Evolutionary conservation across 371 early-diverging fungal genomes (phyloP).

Genomic region (Mortierella sp.): DNA sequence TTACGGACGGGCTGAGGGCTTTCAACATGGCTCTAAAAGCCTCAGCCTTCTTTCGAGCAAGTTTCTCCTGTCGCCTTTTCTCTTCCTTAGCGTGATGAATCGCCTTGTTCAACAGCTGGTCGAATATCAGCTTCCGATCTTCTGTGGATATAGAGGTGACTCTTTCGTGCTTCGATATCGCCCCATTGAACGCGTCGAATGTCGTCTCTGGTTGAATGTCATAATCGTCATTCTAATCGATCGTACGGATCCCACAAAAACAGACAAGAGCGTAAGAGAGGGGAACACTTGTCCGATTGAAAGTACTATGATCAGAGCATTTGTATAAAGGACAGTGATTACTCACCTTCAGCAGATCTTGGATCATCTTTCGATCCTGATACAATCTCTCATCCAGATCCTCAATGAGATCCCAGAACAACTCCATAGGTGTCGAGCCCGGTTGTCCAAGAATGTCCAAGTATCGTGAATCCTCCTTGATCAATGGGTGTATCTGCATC

Average conservation of each 20-base stretch:
- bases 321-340: neutral
- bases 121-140: slow-evolving; percentile 59
- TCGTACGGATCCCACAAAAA: neutral
- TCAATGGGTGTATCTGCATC: slow-evolving; percentile 84
- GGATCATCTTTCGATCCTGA: slow-evolving; percentile 75
- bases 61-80: slow-evolving; percentile 74
- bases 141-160: slow-evolving; percentile 35
- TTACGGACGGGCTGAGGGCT: slow-evolving; percentile 68
- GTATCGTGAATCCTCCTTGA: slow-evolving; percentile 80
- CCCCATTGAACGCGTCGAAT: slow-evolving; percentile 59
- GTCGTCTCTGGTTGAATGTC: slow-evolving; percentile 63
- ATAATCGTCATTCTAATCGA: slow-evolving; percentile 57
- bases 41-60: slow-evolving; percentile 76
- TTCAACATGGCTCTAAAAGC: slow-evolving; percentile 79
- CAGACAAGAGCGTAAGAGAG: neutral
- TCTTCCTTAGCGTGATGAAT: slow-evolving; percentile 76
- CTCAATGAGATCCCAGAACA: slow-evolving; percentile 92
- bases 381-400: slow-evolving; percentile 82
- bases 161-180: slow-evolving; percentile 51
- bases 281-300: too few species aligned
- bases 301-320: too few species aligned
- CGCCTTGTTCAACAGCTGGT: slow-evolving; percentile 73
- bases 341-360: slow-evolving; percentile 63
- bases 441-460: slow-evolving; percentile 80
- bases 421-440: slow-evolving; percentile 88